Evolutionary conservation across 768 basidiomycete genomes (phyloP).

Genomic region (Suillus cothurnatus): DNA sequence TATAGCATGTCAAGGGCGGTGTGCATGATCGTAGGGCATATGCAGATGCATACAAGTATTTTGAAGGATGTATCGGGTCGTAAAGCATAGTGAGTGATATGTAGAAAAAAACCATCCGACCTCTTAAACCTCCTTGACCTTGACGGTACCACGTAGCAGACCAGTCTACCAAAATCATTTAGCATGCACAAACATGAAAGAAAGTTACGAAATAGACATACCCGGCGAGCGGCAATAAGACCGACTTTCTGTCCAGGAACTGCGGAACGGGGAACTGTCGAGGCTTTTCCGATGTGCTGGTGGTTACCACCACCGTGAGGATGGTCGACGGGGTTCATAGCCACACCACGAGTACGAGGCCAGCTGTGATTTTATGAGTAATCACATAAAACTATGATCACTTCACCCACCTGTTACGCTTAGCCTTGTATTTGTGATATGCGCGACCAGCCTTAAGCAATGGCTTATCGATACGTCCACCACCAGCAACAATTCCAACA

Average conservation of each 20-base stretch:
- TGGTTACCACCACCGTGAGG: conserved; percentile 99
- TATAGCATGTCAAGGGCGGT: conserved; percentile 8
- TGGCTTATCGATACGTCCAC: conserved; percentile 99
- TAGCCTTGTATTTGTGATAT: conserved; percentile 95
- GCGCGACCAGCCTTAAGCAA: conserved; percentile 98
- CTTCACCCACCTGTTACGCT: conserved; percentile 87
- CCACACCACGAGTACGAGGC: conserved; percentile 99
- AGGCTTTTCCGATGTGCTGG: conserved; percentile 98
- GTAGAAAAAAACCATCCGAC: conserved; percentile 17
- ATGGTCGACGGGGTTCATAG: conserved; percentile 98
- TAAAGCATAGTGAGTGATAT: conserved; percentile 24
- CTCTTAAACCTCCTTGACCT: conserved; percentile 87
- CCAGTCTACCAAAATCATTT: conserved; percentile 62
- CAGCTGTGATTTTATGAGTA: conserved; percentile 53
- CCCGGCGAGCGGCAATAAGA: conserved; percentile 94
- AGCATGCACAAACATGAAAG: background rate
- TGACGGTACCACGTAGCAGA: conserved; percentile 98
- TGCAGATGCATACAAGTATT: conserved; percentile 28
- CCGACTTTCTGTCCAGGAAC: conserved; percentile 99
- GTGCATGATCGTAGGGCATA: conserved; percentile 16
- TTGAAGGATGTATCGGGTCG: conserved; percentile 12
- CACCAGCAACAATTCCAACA: conserved; percentile 97
- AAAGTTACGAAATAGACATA: conserved; percentile 42
- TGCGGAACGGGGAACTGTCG: conserved; percentile 93
- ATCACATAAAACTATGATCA: background rate